Percentiles rank a stretch among this genome's conserved stretches.
Conservation (phyloP, 1,284 basidiomycete genomes). For the Melampsora americana region DNA sequence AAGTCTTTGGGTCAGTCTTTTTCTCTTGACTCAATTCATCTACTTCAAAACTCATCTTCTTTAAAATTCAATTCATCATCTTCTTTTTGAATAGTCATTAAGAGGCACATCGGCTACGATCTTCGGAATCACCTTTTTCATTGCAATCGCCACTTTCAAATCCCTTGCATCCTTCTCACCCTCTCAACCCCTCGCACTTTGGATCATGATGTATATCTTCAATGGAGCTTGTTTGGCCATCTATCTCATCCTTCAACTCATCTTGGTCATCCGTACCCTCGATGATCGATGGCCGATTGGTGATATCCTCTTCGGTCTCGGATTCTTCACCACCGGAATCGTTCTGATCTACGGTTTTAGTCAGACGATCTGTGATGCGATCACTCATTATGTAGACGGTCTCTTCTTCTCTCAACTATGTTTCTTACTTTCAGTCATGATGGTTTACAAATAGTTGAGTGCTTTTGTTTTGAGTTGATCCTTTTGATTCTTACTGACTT, state of each 20-base stretch:
- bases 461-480: not conserved
- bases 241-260: slow-evolving; percentile 84
- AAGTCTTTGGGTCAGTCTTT: slow-evolving; percentile 78
- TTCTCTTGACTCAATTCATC: slow-evolving; percentile 14
- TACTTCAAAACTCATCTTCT: slow-evolving; percentile 13
- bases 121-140: slow-evolving; percentile 79
- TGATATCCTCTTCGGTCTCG: slow-evolving; percentile 85
- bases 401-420: slow-evolving; percentile 95
- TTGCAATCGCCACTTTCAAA: slow-evolving; percentile 93
- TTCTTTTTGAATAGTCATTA: slow-evolving; percentile 62
- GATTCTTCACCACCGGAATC: slow-evolving; percentile 81
- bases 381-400: slow-evolving; percentile 62
- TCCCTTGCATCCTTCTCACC: slow-evolving; percentile 72
- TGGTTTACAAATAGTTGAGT: slow-evolving; percentile 79
- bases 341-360: slow-evolving; percentile 92
- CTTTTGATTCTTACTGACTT: not conserved
- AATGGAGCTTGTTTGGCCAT: slow-evolving; percentile 81
- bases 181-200: slow-evolving; percentile 74
- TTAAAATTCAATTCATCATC: too few species aligned
- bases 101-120: slow-evolving; percentile 72
- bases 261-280: slow-evolving; percentile 92
- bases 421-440: slow-evolving; percentile 95
- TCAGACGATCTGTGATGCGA: slow-evolving; percentile 86
- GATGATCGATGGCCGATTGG: slow-evolving; percentile 98
- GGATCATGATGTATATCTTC: slow-evolving; percentile 94